These are phyloP conservation scores for Exophiala alcalophila DNA, from an alignment of 2,329 filamentous ascomycete genomes.

Conservation along the genomic window DNA sequence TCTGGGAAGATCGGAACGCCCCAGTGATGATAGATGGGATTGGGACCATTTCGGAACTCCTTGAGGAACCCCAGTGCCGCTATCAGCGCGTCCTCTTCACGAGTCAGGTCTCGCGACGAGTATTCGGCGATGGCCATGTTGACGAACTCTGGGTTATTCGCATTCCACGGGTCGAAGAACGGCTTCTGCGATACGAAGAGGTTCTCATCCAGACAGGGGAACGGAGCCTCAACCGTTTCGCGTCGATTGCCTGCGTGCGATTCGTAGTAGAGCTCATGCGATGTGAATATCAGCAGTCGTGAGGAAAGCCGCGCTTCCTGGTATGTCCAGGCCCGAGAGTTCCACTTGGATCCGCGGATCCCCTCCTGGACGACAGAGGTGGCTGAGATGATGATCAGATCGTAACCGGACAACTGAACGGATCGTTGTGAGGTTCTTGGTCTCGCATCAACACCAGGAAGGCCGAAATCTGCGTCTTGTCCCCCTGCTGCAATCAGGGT, in stretches of 20 bases:
- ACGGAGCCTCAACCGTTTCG: constrained; percentile 5
- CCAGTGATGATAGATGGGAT: constrained; percentile 6
- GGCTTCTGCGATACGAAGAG: constrained; percentile 6
- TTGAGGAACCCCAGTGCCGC: constrained; percentile 1
- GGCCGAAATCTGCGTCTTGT: constrained; percentile 38
- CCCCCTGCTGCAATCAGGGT: constrained; percentile 43
- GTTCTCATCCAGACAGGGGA: constrained; percentile 1
- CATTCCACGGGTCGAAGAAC: background rate
- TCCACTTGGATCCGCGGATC: constrained; percentile 4
- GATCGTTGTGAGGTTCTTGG: background rate
- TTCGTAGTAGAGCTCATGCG: constrained; percentile 32
- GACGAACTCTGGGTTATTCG: background rate
- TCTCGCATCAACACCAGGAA: constrained; percentile 28
- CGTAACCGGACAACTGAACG: background rate
- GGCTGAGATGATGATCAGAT: constrained; percentile 1
- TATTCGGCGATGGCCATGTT: background rate
- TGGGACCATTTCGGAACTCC: constrained; percentile 3
- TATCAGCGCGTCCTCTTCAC: background rate
- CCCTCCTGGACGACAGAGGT: background rate
- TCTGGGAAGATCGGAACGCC: constrained; percentile 7
- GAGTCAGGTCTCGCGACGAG: background rate
- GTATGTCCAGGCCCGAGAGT: constrained; percentile 36
- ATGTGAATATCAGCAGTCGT: constrained; percentile 36
- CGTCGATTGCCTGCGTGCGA: constrained; percentile 18
- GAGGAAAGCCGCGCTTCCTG: constrained; percentile 36